Conservation (phyloP, 208 protist genomes). For the Acanthamoeba comandoni region DNA sequence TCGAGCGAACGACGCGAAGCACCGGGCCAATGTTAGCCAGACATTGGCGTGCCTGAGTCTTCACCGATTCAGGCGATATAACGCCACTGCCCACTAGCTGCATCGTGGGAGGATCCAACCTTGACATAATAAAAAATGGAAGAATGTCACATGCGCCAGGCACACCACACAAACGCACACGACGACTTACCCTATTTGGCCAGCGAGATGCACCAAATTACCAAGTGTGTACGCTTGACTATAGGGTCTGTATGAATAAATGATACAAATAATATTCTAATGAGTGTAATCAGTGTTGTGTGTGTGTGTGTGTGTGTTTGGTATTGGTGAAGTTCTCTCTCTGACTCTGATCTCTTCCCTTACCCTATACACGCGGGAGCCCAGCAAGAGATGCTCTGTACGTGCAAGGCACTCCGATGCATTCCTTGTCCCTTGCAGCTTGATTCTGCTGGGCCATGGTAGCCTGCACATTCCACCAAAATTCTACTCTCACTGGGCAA, state of each 20-base stretch:
- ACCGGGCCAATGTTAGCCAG: constrained; percentile 39
- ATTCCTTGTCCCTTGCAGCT: too few relatives aligned
- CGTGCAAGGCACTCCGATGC: constrained; percentile 58
- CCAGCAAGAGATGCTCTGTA: constrained; percentile 74
- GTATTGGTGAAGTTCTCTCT: too few relatives aligned
- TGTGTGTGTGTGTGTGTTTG: too few relatives aligned
- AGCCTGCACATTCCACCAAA: too few relatives aligned
- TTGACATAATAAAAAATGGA: constrained; percentile 5
- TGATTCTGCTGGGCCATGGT: too few relatives aligned
- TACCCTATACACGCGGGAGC: constrained; percentile 70
- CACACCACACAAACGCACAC: background rate
- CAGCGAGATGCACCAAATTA: constrained; percentile 36
- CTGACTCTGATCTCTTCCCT: too few relatives aligned
- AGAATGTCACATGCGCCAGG: background rate
- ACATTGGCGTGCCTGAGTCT: background rate
- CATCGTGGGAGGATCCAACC: constrained; percentile 53
- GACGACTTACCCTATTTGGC: constrained; percentile 34
- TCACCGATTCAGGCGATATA: background rate
- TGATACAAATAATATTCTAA: too few relatives aligned
- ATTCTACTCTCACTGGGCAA: too few relatives aligned
- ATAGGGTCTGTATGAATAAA: too few relatives aligned
- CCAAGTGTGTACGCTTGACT: constrained; percentile 56
- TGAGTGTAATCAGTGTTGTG: too few relatives aligned
- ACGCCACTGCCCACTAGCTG: background rate
- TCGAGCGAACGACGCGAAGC: too few relatives aligned